Percentiles rank a stretch among this genome's conserved stretches.
Evolutionary conservation across 129 eudicot genomes (phyloP).

Genomic region (Helianthus tuberosus): DNA sequence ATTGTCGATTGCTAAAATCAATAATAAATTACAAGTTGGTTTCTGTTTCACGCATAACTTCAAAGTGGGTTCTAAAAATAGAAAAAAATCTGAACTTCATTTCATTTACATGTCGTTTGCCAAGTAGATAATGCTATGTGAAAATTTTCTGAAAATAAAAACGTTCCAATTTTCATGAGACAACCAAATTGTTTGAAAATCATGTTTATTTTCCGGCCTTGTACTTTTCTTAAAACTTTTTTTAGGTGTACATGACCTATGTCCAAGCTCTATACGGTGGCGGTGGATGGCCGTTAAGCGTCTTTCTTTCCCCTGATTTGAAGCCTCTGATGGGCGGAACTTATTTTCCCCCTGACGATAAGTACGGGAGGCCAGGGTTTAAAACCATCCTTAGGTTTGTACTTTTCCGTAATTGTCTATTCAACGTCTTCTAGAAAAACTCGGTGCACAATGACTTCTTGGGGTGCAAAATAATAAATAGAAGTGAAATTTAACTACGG

Average conservation of each 20-base stretch:
- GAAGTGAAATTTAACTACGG: background rate
- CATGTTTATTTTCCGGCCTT: background rate
- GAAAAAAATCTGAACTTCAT: background rate
- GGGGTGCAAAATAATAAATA: conserved; percentile 4
- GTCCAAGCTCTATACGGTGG: conserved; percentile 93
- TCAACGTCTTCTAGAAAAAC: background rate
- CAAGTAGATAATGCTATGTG: background rate
- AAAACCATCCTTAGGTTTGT: conserved; percentile 82
- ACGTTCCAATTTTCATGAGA: background rate
- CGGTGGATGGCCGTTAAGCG: conserved; percentile 97
- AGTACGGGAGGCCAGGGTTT: conserved; percentile 87
- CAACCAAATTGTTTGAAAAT: background rate
- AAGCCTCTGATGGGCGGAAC: conserved; percentile 99
- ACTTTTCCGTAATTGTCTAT: background rate
- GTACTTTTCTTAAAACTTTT: background rate
- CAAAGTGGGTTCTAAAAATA: background rate
- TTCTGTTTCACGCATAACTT: background rate
- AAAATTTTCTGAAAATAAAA: background rate
- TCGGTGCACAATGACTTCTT: background rate
- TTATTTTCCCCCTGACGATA: conserved; percentile 91
- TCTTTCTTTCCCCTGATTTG: conserved; percentile 87
- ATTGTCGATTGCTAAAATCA: background rate
- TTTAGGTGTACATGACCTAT: conserved; percentile 93
- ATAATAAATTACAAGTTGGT: background rate
- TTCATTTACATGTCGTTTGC: background rate